A percentile compares a stretch with the other conserved stretches of the same genome.
Conservation (phyloP, 2,329 filamentous ascomycete species). For the Zasmidium cellare region DNA sequence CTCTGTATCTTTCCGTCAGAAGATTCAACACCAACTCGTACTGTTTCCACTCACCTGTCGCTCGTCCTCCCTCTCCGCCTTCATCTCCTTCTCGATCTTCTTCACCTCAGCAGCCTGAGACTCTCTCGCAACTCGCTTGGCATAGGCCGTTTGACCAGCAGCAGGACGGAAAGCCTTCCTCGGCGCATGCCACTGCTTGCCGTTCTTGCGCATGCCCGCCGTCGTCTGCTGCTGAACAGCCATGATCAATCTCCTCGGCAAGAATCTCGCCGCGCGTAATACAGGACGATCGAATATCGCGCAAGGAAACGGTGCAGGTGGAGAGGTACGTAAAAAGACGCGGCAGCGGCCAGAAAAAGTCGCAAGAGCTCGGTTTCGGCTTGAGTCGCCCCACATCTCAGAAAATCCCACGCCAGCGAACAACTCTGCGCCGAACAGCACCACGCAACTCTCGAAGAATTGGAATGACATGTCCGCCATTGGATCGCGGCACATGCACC, state of each 20-base stretch:
- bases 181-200: constrained; percentile 88
- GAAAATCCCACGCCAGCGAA: not conserved
- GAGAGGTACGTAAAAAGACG: too few relatives aligned
- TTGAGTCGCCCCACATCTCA: too few relatives aligned
- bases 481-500: not conserved
- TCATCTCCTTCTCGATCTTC: constrained; percentile 92
- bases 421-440: not conserved
- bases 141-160: constrained; percentile 75
- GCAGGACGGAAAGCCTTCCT: constrained; percentile 84
- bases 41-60: constrained; percentile 63
- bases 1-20: constrained; percentile 52
- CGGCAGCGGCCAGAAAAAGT: not conserved
- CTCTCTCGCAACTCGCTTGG: constrained; percentile 71
- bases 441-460: not conserved
- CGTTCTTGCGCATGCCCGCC: constrained; percentile 77
- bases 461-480: not conserved
- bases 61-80: constrained; percentile 90
- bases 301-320: not conserved
- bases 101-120: constrained; percentile 74
- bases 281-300: not conserved
- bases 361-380: too few relatives aligned
- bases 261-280: not conserved
- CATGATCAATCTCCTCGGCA: not conserved
- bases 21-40: not conserved
- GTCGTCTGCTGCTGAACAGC: constrained; percentile 3